Percentiles rank a stretch among this genome's conserved stretches.
phyloP scores from a whole-genome alignment of 83 land plant species.

The Diphasiastrum complanatum region DNA sequence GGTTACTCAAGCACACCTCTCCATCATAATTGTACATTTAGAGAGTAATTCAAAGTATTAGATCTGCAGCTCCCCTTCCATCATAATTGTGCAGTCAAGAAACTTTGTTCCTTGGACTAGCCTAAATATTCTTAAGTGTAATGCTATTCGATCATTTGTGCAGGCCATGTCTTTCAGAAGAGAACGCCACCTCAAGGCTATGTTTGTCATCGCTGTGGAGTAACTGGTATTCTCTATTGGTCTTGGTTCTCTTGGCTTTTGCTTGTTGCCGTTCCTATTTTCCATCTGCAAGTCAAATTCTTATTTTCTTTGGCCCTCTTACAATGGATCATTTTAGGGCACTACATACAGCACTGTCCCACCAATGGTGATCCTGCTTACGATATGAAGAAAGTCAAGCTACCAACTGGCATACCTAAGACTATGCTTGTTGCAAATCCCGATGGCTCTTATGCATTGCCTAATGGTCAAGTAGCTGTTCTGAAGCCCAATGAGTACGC shows the following conservation, averaged over 20 bases:
- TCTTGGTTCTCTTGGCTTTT: background rate
- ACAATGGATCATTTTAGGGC: constrained; percentile 41
- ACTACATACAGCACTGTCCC: constrained; percentile 88
- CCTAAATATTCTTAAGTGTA: background rate
- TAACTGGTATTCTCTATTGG: constrained; percentile 50
- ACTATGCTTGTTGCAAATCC: constrained; percentile 90
- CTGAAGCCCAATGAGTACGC: constrained; percentile 86
- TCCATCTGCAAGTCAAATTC: no score
- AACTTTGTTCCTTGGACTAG: background rate
- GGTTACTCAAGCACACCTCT: no score
- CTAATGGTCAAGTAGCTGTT: constrained; percentile 80
- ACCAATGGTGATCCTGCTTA: constrained; percentile 88
- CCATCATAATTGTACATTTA: no score
- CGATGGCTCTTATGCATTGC: constrained; percentile 91
- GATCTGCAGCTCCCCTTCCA: no score
- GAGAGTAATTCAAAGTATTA: no score
- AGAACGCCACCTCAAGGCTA: constrained; percentile 83
- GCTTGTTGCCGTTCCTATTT: background rate
- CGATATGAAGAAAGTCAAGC: constrained; percentile 72
- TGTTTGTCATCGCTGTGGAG: constrained; percentile 79
- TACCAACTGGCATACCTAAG: constrained; percentile 92
- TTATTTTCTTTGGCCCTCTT: background rate
- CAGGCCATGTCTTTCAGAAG: constrained; percentile 38
- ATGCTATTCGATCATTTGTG: constrained; percentile 3
- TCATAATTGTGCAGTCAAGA: no score